phyloP scores from a whole-genome alignment of 1,284 basidiomycete genomes.

The Earliella scabrosa region DNA sequence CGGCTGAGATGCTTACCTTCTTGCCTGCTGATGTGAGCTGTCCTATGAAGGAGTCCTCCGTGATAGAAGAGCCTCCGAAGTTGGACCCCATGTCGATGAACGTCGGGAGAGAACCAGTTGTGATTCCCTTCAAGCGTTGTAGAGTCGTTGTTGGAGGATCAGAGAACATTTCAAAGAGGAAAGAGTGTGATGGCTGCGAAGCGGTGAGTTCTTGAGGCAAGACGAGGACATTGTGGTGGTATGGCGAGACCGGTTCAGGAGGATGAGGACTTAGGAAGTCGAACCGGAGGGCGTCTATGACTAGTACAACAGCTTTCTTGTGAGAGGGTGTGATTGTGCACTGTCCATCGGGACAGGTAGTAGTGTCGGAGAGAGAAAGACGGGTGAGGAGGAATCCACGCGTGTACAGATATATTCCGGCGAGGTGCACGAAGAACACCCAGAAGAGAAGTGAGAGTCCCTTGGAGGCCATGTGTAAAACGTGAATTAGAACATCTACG shows the following conservation, averaged over 20 bases:
- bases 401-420: conserved; percentile 82
- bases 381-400: conserved; percentile 89
- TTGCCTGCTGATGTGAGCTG: conserved; percentile 61
- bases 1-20: conserved; percentile 48
- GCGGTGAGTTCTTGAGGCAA: conserved; percentile 77
- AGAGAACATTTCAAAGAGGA: conserved; percentile 88
- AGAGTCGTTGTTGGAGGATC: conserved; percentile 97
- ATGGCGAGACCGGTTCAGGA: conserved; percentile 61
- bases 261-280: conserved; percentile 88
- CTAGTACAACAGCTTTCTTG: conserved; percentile 80
- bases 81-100: conserved; percentile 95
- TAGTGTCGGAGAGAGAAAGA: conserved; percentile 71
- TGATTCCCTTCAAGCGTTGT: conserved; percentile 94
- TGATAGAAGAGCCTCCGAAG: conserved; percentile 86
- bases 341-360: conserved; percentile 46
- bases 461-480: conserved; percentile 28
- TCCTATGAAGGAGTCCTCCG: conserved; percentile 85
- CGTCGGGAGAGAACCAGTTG: conserved; percentile 94
- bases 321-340: conserved; percentile 69
- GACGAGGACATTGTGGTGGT: conserved; percentile 84
- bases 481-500: neutral
- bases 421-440: conserved; percentile 63
- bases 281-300: conserved; percentile 94
- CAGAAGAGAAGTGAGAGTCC: conserved; percentile 51
- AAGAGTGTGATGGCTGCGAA: conserved; percentile 68